Evolutionary conservation across 805 yeast species (phyloP).

Genomic region (Ogataea ramenticola): DNA sequence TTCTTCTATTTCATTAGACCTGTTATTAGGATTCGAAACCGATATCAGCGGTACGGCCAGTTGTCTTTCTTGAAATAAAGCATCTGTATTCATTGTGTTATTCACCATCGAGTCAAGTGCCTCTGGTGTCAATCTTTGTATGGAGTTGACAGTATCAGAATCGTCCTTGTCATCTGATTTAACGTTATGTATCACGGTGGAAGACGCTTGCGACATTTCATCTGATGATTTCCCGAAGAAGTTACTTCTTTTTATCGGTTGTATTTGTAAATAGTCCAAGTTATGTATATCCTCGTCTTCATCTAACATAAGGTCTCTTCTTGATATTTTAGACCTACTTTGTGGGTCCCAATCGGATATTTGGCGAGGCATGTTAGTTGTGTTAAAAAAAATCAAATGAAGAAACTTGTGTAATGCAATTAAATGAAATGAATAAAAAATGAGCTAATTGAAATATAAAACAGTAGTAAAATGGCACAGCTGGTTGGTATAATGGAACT

Average conservation of each 20-base stretch:
- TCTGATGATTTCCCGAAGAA: background rate
- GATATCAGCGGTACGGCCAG: background rate
- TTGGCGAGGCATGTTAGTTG: background rate
- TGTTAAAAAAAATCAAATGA: too few relatives aligned
- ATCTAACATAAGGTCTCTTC: background rate
- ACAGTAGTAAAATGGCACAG: too few relatives aligned
- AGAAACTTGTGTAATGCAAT: too few relatives aligned
- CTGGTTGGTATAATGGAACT: too few relatives aligned
- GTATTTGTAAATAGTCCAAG: background rate
- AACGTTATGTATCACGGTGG: background rate
- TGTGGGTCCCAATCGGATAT: background rate
- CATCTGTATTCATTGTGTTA: constrained; percentile 1
- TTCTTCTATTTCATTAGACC: too few relatives aligned
- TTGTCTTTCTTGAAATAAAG: background rate
- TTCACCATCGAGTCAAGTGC: background rate
- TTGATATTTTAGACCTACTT: background rate
- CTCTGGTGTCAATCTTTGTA: background rate
- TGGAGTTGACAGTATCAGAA: background rate
- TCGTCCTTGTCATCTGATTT: background rate
- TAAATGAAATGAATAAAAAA: too few relatives aligned
- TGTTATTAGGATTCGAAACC: too few relatives aligned
- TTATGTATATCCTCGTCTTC: background rate
- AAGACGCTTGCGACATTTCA: background rate
- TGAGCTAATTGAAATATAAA: too few relatives aligned
- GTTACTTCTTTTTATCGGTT: background rate